A percentile compares a stretch with the other conserved stretches of the same genome.
Evolutionary conservation across 257 asterid species (phyloP).

Genomic region (Cynanchum wilfordii): DNA sequence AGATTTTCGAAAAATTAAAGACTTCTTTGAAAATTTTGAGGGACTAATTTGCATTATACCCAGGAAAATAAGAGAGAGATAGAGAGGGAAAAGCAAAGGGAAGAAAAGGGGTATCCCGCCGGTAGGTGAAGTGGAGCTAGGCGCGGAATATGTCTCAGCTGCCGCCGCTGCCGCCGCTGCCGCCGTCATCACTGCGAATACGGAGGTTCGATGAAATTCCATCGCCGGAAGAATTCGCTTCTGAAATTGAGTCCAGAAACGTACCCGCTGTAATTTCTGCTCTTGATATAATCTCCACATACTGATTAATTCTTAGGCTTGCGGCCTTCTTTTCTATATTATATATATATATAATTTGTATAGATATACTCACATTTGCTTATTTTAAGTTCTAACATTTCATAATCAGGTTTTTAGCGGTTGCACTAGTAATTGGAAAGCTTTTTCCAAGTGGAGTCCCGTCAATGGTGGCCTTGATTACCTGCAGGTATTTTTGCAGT

Average conservation of each 20-base stretch:
- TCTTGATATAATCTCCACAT: neutral
- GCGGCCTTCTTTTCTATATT: neutral
- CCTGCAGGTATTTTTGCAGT: slow-evolving; percentile 50
- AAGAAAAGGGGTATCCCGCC: neutral
- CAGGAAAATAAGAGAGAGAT: too few relatives aligned
- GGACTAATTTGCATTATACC: too few relatives aligned
- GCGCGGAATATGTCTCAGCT: neutral
- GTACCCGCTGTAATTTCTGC: slow-evolving; percentile 53
- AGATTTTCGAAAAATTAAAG: too few relatives aligned
- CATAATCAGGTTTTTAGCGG: slow-evolving; percentile 56
- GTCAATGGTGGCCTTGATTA: slow-evolving; percentile 76
- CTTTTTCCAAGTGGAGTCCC: slow-evolving; percentile 71
- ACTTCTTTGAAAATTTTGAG: too few relatives aligned
- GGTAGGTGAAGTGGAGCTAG: neutral
- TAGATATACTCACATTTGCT: neutral
- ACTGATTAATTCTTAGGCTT: neutral
- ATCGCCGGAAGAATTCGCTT: slow-evolving; percentile 55
- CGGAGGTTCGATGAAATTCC: slow-evolving; percentile 47
- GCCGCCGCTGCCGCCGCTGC: neutral
- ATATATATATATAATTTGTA: neutral
- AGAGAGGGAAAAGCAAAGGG: neutral
- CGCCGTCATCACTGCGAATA: slow-evolving; percentile 26
- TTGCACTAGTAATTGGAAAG: slow-evolving; percentile 68
- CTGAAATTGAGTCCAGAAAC: slow-evolving; percentile 58
- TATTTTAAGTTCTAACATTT: neutral